phyloP scores from a whole-genome alignment of 345 rosid species.

The Nasturtium officinale region DNA sequence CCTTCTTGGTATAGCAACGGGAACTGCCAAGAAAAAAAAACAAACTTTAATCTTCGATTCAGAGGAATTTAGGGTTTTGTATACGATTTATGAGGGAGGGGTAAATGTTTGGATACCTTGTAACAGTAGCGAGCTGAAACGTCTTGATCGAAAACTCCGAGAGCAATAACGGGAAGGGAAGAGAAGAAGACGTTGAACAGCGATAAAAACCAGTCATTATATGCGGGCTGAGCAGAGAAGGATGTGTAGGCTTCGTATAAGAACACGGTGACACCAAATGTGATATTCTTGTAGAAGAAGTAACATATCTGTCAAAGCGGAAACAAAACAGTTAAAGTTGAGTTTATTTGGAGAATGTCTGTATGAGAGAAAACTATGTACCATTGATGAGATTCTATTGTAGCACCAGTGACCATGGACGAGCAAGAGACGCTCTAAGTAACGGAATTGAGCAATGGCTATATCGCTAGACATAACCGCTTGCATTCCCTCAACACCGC shows the following conservation, averaged over 20 bases:
- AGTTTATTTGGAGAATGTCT: not conserved
- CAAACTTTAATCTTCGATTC: not conserved
- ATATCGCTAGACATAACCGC: slow-evolving; percentile 99
- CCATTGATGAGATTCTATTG: slow-evolving; percentile 93
- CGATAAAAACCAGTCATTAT: slow-evolving; percentile 89
- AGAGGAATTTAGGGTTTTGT: not conserved
- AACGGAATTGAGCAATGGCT: slow-evolving; percentile 88
- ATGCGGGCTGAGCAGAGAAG: slow-evolving; percentile 84
- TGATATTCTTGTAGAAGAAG: slow-evolving; percentile 98
- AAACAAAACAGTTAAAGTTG: slow-evolving; percentile 9
- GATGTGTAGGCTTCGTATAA: slow-evolving; percentile 84
- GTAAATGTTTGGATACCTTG: slow-evolving; percentile 56
- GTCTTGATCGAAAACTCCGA: slow-evolving; percentile 94
- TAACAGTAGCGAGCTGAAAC: slow-evolving; percentile 71
- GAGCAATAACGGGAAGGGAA: slow-evolving; percentile 92
- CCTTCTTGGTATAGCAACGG: slow-evolving; percentile 98
- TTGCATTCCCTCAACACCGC: slow-evolving; percentile 99
- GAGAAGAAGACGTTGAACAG: slow-evolving; percentile 93
- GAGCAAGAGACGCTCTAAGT: slow-evolving; percentile 82
- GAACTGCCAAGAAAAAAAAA: slow-evolving; percentile 51
- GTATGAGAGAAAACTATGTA: slow-evolving; percentile 11
- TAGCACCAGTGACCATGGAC: slow-evolving; percentile 99
- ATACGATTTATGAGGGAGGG: not conserved
- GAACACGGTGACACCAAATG: slow-evolving; percentile 88
- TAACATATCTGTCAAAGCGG: slow-evolving; percentile 72